Percentiles rank a stretch among this genome's conserved stretches.
Conservation (phyloP, 345 rosid genomes). For the Populus davidiana region DNA sequence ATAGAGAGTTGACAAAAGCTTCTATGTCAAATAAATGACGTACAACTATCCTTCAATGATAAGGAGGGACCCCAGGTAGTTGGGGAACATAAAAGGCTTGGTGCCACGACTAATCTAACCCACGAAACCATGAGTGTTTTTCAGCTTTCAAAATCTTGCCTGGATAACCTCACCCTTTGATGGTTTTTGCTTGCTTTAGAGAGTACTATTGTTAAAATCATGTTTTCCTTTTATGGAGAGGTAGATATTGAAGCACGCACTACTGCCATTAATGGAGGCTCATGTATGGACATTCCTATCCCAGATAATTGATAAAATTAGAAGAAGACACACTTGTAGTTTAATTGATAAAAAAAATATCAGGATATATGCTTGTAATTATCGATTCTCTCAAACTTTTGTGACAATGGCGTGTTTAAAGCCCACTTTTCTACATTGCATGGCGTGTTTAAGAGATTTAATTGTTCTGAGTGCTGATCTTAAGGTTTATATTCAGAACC, state of each 20-base stretch:
- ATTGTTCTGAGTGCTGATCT: no score
- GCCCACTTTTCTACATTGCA: no score
- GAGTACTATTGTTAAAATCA: not conserved
- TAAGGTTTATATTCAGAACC: no score
- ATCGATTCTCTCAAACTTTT: no score
- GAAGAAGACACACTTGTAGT: no score
- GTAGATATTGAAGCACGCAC: not conserved
- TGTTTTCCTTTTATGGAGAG: not conserved
- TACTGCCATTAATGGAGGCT: no score
- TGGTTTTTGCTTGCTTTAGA: not conserved
- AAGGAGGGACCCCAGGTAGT: constrained; percentile 38
- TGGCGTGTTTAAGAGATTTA: no score
- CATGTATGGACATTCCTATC: no score
- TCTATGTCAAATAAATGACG: constrained; percentile 38
- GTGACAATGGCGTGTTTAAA: no score
- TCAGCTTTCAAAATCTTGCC: not conserved
- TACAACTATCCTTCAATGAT: constrained; percentile 45
- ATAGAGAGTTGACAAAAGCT: constrained; percentile 35
- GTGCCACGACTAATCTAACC: not conserved
- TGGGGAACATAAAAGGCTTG: constrained; percentile 24
- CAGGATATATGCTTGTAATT: no score
- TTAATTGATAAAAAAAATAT: no score
- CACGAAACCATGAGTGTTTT: not conserved
- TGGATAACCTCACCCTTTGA: not conserved
- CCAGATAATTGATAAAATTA: no score